phyloP scores from a whole-genome alignment of 1,284 basidiomycete species.

The Ustilago lituana region DNA sequence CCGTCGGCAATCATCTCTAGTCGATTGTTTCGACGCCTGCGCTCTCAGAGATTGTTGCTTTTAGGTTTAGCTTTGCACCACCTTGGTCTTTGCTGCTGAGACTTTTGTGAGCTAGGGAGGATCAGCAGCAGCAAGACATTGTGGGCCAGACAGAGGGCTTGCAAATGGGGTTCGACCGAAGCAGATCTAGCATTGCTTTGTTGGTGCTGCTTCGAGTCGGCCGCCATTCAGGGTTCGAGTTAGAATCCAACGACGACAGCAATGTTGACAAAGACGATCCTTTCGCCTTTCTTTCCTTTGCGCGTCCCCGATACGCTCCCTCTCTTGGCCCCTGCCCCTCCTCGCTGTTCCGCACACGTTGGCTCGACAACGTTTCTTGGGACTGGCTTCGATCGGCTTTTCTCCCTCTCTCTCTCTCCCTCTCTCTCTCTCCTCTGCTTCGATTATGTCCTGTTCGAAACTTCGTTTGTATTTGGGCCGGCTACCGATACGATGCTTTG shows the following conservation, averaged over 20 bases:
- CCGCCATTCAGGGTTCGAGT: neutral
- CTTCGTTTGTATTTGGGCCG: conserved; percentile 3
- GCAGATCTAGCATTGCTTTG: too few relatives aligned
- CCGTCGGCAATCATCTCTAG: too few relatives aligned
- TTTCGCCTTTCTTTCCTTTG: conserved; percentile 15
- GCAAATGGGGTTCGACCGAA: neutral
- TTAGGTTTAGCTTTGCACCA: neutral
- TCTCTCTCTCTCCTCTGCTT: neutral
- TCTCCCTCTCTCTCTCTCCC: neutral
- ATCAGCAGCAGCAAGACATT: neutral
- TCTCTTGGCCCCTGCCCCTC: conserved; percentile 8
- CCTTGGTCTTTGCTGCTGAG: neutral
- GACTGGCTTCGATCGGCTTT: conserved; percentile 24
- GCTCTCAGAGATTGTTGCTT: neutral
- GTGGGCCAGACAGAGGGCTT: conserved; percentile 8
- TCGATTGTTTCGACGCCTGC: too few relatives aligned
- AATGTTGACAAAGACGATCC: conserved; percentile 32
- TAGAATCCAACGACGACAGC: conserved; percentile 9
- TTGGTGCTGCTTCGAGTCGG: neutral
- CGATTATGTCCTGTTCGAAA: neutral
- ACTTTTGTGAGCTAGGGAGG: neutral
- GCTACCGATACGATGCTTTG: conserved; percentile 13
- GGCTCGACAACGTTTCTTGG: neutral
- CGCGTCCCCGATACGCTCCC: conserved; percentile 4
- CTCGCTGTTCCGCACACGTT: conserved; percentile 20